Base-by-base conservation (phyloP, 1,284 basidiomycete genomes). In the Inonotus obliquus region DNA sequence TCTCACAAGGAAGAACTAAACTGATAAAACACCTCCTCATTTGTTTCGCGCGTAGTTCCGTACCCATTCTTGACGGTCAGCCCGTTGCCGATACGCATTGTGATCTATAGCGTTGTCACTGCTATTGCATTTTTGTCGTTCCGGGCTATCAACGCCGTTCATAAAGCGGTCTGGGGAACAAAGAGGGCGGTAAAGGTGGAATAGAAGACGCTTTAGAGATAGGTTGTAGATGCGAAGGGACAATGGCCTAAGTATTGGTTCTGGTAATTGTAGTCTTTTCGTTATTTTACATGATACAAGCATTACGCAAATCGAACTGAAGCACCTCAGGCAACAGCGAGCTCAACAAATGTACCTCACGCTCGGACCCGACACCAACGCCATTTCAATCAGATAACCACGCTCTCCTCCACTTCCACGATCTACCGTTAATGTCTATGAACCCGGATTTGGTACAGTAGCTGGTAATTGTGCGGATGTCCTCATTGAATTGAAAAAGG, bases 401-500 rank as follows among this genome's bases (percentile, higher is more conserved):
- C 37, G 48, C 61, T n/a, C n/a, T n/a, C 9, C 80, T 0, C 81
- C 84, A 19, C 83, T 81, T 1, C 87, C 91, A 1, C 69, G 78
- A 55, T 93, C 91, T 39, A 81, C 83, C 1, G 79, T 96, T 29
- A 90, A 86, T 65, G 64, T 86, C 17, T 92, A 91, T 70, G 86
- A 96, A 69, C 84, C 98, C 52, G 81, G 86, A 0, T 97, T 98
- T 70, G 95, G 96, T 35, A 91, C 92, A 13, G 84, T 91, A 1
- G 86, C 87, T 63, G 94, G 95, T 1, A 73, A 98, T 54, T 98
- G 94, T 69, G 86, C 93, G 0, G 96, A 96, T 0, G 82, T 98
- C 0, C 98, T 98, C 71, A 81, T 97, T 69, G n/a, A n/a, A n/a
- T n/a, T n/a, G 97, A 96, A 77, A 97, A 97, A 74, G 96, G 96